These are phyloP conservation scores for Candida sonorensis DNA, from an alignment of 805 yeast species.

Conservation along the genomic window DNA sequence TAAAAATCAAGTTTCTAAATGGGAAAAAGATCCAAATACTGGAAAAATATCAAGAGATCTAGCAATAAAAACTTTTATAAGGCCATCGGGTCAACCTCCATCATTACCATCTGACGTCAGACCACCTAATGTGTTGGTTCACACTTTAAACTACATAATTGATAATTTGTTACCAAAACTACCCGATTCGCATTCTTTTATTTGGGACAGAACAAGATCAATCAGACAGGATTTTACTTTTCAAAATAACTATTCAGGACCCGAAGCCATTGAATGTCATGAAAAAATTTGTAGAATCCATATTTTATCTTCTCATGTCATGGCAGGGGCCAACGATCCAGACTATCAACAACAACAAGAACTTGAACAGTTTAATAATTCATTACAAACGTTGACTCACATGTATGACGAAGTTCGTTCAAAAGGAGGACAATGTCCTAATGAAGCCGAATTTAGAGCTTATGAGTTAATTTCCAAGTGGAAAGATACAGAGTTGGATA, in stretches of 20 bases:
- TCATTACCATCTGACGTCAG: constrained; percentile 96
- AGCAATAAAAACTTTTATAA: constrained; percentile 87
- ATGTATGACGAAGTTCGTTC: constrained; percentile 76
- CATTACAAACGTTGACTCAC: constrained; percentile 81
- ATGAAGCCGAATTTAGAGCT: constrained; percentile 91
- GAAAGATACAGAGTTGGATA: constrained; percentile 78
- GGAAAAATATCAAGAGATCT: constrained; percentile 48
- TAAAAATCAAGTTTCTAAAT: constrained; percentile 76
- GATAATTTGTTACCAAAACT: constrained; percentile 54
- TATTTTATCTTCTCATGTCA: constrained; percentile 69
- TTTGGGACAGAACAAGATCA: constrained; percentile 97
- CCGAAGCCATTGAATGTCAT: constrained; percentile 89
- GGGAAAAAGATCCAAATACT: constrained; percentile 62
- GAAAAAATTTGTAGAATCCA: constrained; percentile 90
- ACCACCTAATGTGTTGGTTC: constrained; percentile 70
- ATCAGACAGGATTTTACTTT: constrained; percentile 95
- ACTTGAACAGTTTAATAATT: constrained; percentile 86
- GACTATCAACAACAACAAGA: constrained; percentile 95
- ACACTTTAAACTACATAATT: constrained; percentile 66
- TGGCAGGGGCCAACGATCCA: constrained; percentile 60
- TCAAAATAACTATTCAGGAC: constrained; percentile 89
- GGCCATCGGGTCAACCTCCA: constrained; percentile 98
- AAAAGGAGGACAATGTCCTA: constrained; percentile 61
- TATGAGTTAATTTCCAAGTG: constrained; percentile 75
- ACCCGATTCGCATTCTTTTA: constrained; percentile 82